Percentiles rank a stretch among this genome's conserved stretches.
These are phyloP conservation scores for Chlamydomonas sphaeroides DNA, from an alignment of 139 green algal genomes.

Conservation along the genomic window DNA sequence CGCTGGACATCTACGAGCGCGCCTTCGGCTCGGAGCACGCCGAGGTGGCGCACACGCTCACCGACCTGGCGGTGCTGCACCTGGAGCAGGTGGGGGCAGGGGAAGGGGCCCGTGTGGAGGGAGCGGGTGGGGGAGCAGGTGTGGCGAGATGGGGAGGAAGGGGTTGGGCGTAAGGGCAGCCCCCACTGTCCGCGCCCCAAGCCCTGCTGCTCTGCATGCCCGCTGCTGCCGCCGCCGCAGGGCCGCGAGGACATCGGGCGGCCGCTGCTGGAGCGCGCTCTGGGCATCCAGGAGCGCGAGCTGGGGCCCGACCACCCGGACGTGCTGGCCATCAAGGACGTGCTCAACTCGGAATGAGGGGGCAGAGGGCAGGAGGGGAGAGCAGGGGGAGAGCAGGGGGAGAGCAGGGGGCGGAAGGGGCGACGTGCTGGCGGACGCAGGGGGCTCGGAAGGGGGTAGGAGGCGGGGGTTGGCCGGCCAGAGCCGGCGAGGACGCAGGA, in stretches of 20 bases:
- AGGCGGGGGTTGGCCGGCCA: no score
- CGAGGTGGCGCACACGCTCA: constrained; percentile 92
- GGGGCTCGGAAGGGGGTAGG: no score
- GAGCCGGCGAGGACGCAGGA: no score
- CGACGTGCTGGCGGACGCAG: no score
- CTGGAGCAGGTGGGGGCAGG: constrained; percentile 82
- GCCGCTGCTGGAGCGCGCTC: constrained; percentile 86
- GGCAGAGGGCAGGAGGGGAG: no score
- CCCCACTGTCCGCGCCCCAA: no score
- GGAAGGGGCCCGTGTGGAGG: background rate
- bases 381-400: background rate
- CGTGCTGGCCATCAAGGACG: constrained; percentile 91
- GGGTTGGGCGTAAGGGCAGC: no score
- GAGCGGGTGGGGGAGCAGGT: background rate
- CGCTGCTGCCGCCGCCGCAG: no score
- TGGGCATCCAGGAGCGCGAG: constrained; percentile 80
- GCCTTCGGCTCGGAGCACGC: constrained; percentile 72
- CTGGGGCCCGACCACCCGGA: constrained; percentile 91
- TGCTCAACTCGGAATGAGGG: constrained; percentile 71
- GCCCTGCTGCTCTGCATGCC: no score
- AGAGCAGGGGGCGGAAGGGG: no score
- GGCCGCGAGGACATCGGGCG: constrained; percentile 78
- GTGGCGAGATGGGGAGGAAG: no score
- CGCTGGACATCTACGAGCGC: constrained; percentile 83
- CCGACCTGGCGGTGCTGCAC: constrained; percentile 91